Base-by-base conservation (phyloP, 192 early-diverging fungal genomes). In the Backusella westeae region DNA sequence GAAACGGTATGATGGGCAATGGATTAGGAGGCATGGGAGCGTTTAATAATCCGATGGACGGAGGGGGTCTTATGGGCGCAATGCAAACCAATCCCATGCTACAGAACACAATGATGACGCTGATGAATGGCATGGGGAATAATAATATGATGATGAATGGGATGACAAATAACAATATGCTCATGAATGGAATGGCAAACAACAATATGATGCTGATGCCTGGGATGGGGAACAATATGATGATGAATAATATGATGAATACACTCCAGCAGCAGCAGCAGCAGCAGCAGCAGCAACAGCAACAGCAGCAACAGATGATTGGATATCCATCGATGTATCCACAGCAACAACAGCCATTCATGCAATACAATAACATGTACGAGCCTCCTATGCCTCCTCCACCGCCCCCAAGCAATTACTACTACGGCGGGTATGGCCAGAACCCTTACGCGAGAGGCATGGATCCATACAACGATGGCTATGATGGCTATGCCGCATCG, bases 321-420 rank as follows among this genome's bases (percentile, higher is more conserved):
- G 67, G 34, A n/a, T 38, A 38, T 34, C 7, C 15, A 36, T 38
- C 34, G 6, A 34, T 36, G 35, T 69, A 69, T 12, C 68, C 34
- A 39, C 68, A 69, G 34, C 68, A 69, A 69, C 67, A 69, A n/a
- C 67, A 23, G 17, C 67, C 53, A 9, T 63, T 36, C 21, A 69
- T 36, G 68, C 35, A 39, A 12, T 36, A 69, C 35, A 41, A 29
- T 3, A 69, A 69, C 35, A 39, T 21, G 56, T 63, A 68, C n/a
- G 67, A 36, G 21, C 21, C 17, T 17, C 7, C 67, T 10, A 4
- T 36, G 34, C 67, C 34, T 36, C 34, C 52, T 26, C 36, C 34
- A 1, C 35, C 19, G 12, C 36, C n/a, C 9, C 38, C 68, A 5
- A 41, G 3, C n/a, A 69, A 17, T 6, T 39, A 23, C 4, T 39